Conservation (phyloP, 1,284 basidiomycete genomes). For the Irpex sp. region DNA sequence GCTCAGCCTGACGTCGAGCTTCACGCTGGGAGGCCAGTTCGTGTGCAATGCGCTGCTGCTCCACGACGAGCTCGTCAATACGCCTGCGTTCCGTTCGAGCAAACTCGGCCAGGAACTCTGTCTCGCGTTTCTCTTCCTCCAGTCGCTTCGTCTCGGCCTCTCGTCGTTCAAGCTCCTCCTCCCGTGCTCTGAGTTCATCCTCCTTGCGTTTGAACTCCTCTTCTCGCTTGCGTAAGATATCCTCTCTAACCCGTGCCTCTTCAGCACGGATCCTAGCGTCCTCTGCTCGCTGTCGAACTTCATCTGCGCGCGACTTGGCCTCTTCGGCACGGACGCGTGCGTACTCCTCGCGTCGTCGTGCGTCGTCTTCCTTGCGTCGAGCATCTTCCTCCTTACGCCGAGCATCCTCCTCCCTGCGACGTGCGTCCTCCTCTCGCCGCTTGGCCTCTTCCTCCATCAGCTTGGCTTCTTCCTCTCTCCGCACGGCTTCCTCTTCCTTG, state of each 20-base stretch:
- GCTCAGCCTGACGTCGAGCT: constrained; percentile 5
- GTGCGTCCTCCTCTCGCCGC: constrained; percentile 14
- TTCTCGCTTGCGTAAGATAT: constrained; percentile 9
- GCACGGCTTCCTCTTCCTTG: constrained; percentile 16
- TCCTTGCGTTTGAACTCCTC: constrained; percentile 15
- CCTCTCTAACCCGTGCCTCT: constrained; percentile 16
- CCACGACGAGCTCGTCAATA: constrained; percentile 8
- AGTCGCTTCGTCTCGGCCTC: constrained; percentile 12
- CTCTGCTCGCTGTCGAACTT: constrained; percentile 1
- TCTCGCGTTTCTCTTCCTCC: constrained; percentile 12
- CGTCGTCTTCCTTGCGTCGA: constrained; percentile 22
- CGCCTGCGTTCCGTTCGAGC: neutral
- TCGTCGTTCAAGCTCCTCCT: constrained; percentile 7
- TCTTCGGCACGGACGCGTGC: constrained; percentile 15
- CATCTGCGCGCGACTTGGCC: neutral
- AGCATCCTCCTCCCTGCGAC: constrained; percentile 20
- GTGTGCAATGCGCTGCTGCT: constrained; percentile 6
- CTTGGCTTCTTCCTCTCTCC: constrained; percentile 14
- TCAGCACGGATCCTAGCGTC: constrained; percentile 13
- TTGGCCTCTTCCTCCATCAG: constrained; percentile 10
- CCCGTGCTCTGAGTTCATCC: constrained; percentile 13
- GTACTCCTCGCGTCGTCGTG: constrained; percentile 12
- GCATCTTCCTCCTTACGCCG: constrained; percentile 24
- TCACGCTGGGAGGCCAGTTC: constrained; percentile 2
- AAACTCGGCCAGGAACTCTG: constrained; percentile 2